Percentiles rank a stretch among this genome's conserved stretches.
These are phyloP conservation scores for Sugiyamaella pinicola DNA, from an alignment of 1,139 yeast genomes.

Conservation along the genomic window DNA sequence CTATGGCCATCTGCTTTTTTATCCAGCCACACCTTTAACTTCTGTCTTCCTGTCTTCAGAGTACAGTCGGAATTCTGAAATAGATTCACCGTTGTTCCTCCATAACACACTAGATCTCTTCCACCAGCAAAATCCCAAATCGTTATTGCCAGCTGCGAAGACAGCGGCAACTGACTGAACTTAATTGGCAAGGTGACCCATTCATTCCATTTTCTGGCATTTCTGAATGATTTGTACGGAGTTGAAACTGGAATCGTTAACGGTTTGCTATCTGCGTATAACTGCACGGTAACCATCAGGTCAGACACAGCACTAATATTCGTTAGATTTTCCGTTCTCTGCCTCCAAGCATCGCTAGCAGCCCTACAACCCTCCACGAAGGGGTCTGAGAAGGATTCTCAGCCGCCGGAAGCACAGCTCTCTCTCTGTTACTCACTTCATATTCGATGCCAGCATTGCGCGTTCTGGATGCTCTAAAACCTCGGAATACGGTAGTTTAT, in stretches of 20 bases:
- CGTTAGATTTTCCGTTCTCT: conserved; percentile 24
- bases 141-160: conserved; percentile 61
- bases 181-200: conserved; percentile 72
- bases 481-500: conserved; percentile 54
- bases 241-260: conserved; percentile 71
- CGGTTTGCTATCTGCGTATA: conserved; percentile 63
- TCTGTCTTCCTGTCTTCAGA: conserved; percentile 60
- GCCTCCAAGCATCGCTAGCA: no score
- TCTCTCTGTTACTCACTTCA: conserved; percentile 23
- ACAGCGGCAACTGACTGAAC: conserved; percentile 66
- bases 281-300: conserved; percentile 61
- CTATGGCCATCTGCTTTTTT: conserved; percentile 42
- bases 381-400: no score
- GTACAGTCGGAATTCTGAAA: conserved; percentile 56
- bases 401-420: neutral
- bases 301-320: conserved; percentile 53
- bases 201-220: conserved; percentile 52
- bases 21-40: conserved; percentile 48
- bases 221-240: conserved; percentile 60
- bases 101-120: conserved; percentile 53
- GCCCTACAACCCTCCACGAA: no score
- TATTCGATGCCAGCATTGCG: conserved; percentile 29
- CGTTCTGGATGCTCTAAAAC: conserved; percentile 56
- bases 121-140: conserved; percentile 67
- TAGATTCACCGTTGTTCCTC: conserved; percentile 59